Percentiles rank a stretch among this genome's conserved stretches.
These are phyloP conservation scores for Neospermospora avenae DNA, from an alignment of 2,329 filamentous ascomycete species.

Conservation along the genomic window DNA sequence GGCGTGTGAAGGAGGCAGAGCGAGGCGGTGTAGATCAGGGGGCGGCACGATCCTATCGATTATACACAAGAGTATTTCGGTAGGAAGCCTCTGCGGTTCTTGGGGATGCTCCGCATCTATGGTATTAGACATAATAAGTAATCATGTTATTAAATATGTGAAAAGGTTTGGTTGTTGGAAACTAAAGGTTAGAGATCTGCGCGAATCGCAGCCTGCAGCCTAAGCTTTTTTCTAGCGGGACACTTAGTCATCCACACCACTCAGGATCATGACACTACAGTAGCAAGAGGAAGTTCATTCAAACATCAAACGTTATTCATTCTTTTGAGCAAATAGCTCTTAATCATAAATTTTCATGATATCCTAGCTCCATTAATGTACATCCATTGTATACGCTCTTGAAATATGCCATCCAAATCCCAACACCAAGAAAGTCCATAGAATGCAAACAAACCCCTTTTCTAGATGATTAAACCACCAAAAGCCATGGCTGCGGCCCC, in stretches of 20 bases:
- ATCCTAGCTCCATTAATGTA: neutral
- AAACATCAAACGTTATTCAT: too few species aligned
- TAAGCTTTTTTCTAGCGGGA: too few species aligned
- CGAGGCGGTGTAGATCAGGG: conserved; percentile 7
- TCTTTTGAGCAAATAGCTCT: too few species aligned
- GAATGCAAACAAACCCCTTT: neutral
- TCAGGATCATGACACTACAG: too few species aligned
- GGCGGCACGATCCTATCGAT: conserved; percentile 11
- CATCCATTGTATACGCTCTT: neutral
- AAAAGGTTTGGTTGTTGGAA: too few species aligned
- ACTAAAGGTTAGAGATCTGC: too few species aligned
- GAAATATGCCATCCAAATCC: neutral
- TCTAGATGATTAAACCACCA: conserved; percentile 17
- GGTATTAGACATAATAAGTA: neutral
- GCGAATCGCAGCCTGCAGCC: too few species aligned
- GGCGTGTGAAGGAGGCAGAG: conserved; percentile 38
- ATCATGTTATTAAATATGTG: too few species aligned
- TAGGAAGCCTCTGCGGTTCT: neutral
- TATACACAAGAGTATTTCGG: conserved; percentile 15
- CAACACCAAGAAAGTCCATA: neutral
- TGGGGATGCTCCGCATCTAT: neutral
- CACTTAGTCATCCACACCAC: too few species aligned
- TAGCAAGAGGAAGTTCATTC: too few species aligned
- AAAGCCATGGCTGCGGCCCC: conserved; percentile 16
- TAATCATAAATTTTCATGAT: too few species aligned